Evolutionary conservation across 306 rosid species (phyloP).

Genomic region (Sesbania bispinosa): DNA sequence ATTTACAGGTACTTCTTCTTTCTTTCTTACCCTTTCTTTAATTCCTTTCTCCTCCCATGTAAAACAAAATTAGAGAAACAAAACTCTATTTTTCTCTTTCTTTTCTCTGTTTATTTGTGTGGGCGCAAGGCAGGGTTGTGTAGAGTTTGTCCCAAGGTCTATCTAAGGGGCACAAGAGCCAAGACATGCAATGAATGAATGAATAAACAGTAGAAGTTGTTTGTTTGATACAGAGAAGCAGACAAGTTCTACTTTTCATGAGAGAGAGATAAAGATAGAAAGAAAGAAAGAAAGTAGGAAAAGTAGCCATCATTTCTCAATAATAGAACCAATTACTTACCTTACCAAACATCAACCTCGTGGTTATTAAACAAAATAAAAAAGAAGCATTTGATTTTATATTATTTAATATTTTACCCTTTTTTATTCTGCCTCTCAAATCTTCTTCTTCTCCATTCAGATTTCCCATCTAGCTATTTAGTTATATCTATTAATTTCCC

Average conservation of each 20-base stretch:
- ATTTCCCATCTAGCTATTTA: neutral
- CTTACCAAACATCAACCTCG: slow-evolving; percentile 83
- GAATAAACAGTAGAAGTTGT: slow-evolving; percentile 49
- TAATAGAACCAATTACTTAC: slow-evolving; percentile 79
- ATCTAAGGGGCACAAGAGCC: slow-evolving; percentile 48
- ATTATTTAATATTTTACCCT: neutral
- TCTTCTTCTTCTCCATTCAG: slow-evolving; percentile 4
- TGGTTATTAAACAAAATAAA: slow-evolving; percentile 49
- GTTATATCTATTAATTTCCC: neutral
- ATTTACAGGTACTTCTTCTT: slow-evolving; percentile 97
- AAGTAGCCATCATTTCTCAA: slow-evolving; percentile 96
- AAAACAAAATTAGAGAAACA: slow-evolving; percentile 13
- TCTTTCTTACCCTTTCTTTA: neutral
- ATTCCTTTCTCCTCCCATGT: neutral
- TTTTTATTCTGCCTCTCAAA: slow-evolving; percentile 5
- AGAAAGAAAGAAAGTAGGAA: slow-evolving; percentile 30
- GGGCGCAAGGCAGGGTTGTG: slow-evolving; percentile 5
- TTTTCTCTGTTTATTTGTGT: neutral
- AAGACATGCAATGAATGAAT: slow-evolving; percentile 53
- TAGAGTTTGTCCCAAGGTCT: slow-evolving; percentile 43
- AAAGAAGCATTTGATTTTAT: slow-evolving; percentile 37
- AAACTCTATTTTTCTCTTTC: no score
- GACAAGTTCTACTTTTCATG: slow-evolving; percentile 78
- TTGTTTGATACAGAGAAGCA: slow-evolving; percentile 51
- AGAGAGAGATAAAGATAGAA: slow-evolving; percentile 29